These are phyloP conservation scores for Eleusine indica DNA, from an alignment of 176 grass and related monocot species.

Conservation along the genomic window DNA sequence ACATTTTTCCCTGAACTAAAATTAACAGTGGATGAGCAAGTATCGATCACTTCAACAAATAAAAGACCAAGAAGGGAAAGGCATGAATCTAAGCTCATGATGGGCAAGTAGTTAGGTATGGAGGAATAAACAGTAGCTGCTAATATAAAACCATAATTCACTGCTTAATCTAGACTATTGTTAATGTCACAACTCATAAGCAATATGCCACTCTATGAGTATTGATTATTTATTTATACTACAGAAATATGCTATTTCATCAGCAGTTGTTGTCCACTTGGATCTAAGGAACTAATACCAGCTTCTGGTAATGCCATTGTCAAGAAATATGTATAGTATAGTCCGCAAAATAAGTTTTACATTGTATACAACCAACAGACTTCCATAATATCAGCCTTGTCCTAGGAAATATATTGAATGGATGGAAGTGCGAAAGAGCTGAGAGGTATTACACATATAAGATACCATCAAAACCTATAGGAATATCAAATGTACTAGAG, in stretches of 20 bases:
- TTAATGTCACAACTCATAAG: neutral
- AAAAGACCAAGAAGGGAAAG: neutral
- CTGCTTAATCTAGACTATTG: neutral
- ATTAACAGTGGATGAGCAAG: neutral
- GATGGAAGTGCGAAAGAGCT: neutral
- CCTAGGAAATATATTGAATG: neutral
- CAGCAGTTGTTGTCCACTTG: neutral
- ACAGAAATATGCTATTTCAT: neutral
- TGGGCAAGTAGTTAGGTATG: neutral
- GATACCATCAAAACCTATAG: too few relatives aligned
- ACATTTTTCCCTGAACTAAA: neutral
- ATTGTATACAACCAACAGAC: neutral
- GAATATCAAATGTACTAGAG: too few relatives aligned
- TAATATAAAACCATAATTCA: neutral
- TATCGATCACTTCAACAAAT: too few relatives aligned
- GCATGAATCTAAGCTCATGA: neutral
- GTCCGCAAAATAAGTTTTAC: neutral
- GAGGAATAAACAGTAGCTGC: neutral
- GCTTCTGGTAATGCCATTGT: neutral
- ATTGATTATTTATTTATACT: neutral
- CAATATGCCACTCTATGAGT: neutral
- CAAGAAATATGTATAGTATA: neutral
- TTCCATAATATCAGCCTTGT: neutral
- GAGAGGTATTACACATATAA: too few relatives aligned
- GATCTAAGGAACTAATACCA: neutral